Percentiles rank a stretch among this genome's conserved stretches.
phyloP scores from a whole-genome alignment of 768 basidiomycete genomes.

The Agaricus subrufescens region DNA sequence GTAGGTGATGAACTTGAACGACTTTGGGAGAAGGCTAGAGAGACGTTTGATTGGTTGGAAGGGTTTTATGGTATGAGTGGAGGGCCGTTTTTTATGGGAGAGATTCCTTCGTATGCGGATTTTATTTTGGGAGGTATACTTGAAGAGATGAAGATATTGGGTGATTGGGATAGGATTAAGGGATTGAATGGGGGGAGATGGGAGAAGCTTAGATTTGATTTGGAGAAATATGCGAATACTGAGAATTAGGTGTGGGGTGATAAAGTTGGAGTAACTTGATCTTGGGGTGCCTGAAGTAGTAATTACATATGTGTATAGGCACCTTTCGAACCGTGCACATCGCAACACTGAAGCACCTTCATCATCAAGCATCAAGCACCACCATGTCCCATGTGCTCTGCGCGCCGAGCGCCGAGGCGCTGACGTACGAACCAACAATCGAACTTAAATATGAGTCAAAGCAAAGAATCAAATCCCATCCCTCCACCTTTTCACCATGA shows the following conservation, averaged over 20 bases:
- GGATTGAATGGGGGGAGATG: slow-evolving; percentile 37
- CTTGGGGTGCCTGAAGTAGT: no score
- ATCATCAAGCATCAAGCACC: no score
- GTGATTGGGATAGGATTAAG: slow-evolving; percentile 36
- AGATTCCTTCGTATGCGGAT: slow-evolving; percentile 34
- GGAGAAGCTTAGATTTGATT: slow-evolving; percentile 17
- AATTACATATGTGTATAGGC: no score
- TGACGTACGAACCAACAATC: no score
- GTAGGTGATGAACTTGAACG: slow-evolving; percentile 22
- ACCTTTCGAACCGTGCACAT: no score
- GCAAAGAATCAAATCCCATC: no score
- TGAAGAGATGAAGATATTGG: slow-evolving; percentile 24
- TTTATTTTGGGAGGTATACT: slow-evolving; percentile 29
- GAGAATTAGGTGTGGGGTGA: not conserved
- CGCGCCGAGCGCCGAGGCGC: no score
- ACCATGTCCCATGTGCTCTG: no score
- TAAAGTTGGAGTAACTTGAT: no score
- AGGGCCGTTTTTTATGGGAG: slow-evolving; percentile 33
- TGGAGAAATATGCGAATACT: slow-evolving; percentile 10
- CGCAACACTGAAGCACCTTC: no score
- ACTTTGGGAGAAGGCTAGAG: slow-evolving; percentile 34
- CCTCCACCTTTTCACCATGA: no score
- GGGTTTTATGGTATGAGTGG: slow-evolving; percentile 24
- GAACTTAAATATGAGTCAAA: no score
- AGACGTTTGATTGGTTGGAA: slow-evolving; percentile 21